These are phyloP conservation scores for Coniochaeta prunicola DNA, from an alignment of 2,329 filamentous ascomycete genomes.

Conservation along the genomic window DNA sequence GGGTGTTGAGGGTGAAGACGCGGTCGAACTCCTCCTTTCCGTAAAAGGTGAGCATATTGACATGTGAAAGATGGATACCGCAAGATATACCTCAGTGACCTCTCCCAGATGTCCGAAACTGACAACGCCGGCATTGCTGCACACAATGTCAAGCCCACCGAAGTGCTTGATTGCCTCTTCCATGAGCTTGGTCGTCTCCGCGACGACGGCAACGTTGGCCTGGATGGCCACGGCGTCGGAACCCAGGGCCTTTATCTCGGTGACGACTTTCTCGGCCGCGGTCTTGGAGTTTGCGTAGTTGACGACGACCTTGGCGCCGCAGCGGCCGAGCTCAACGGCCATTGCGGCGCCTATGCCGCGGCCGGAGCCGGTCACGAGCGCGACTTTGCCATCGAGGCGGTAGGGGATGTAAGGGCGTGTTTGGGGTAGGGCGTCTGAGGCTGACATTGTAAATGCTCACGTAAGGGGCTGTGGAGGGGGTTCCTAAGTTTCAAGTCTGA, in stretches of 20 bases:
- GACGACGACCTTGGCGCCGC: conserved; percentile 59
- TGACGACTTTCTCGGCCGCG: conserved; percentile 58
- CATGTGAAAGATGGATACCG: not conserved
- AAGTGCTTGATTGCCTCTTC: conserved; percentile 54
- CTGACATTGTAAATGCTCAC: not conserved
- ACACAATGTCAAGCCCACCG: conserved; percentile 62
- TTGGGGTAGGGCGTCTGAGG: not conserved
- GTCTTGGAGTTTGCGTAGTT: conserved; percentile 61
- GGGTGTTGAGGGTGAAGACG: conserved; percentile 61
- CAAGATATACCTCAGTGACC: conserved; percentile 32
- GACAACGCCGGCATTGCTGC: conserved; percentile 64
- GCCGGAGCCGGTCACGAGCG: conserved; percentile 24
- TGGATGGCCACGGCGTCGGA: conserved; percentile 43
- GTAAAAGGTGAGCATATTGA: not conserved
- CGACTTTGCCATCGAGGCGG: conserved; percentile 24
- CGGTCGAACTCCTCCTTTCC: conserved; percentile 60
- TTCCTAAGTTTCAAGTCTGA: not conserved
- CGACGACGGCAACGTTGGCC: conserved; percentile 59
- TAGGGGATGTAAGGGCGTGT: conserved; percentile 1
- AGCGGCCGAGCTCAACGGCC: conserved; percentile 56
- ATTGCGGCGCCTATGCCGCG: conserved; percentile 62
- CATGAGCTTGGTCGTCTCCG: conserved; percentile 57
- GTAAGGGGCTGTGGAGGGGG: not conserved
- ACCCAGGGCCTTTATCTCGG: conserved; percentile 56
- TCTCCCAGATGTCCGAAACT: conserved; percentile 62